Conservation (phyloP, 306 rosid species). For the Styphnolobium japonicum region DNA sequence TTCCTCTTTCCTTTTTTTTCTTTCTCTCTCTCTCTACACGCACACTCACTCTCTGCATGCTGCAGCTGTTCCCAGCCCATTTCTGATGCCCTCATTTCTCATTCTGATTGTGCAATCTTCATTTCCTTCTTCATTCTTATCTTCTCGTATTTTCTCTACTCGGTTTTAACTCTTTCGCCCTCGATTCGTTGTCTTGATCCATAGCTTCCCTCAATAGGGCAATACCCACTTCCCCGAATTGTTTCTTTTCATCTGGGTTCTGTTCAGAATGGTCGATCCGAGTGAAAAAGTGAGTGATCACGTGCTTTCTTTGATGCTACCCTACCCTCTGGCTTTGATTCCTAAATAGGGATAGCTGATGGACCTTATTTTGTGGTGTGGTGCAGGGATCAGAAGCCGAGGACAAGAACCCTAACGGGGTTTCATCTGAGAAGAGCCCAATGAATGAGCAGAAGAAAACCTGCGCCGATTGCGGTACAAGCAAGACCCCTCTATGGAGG, state of each 20-base stretch:
- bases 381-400: constrained; percentile 82
- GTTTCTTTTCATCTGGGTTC: constrained; percentile 28
- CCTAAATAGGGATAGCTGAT: constrained; percentile 14
- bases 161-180: neutral
- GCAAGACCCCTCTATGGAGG: constrained; percentile 94
- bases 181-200: neutral
- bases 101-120: neutral
- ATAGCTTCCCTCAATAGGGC: neutral
- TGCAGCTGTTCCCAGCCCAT: constrained; percentile 3
- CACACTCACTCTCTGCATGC: constrained; percentile 24
- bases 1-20: neutral
- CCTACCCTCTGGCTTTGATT: neutral
- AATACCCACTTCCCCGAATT: constrained; percentile 8
- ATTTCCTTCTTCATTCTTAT: neutral
- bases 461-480: constrained; percentile 92
- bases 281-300: constrained; percentile 60
- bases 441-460: constrained; percentile 59
- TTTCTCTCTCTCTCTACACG: constrained; percentile 1
- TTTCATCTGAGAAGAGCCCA: constrained; percentile 50
- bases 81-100: neutral
- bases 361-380: neutral
- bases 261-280: constrained; percentile 63
- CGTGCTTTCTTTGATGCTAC: neutral
- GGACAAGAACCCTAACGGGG: constrained; percentile 49
- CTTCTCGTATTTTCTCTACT: constrained; percentile 17